Conservation (phyloP, 495 filamentous ascomycete species). For the Platismatia glauca region DNA sequence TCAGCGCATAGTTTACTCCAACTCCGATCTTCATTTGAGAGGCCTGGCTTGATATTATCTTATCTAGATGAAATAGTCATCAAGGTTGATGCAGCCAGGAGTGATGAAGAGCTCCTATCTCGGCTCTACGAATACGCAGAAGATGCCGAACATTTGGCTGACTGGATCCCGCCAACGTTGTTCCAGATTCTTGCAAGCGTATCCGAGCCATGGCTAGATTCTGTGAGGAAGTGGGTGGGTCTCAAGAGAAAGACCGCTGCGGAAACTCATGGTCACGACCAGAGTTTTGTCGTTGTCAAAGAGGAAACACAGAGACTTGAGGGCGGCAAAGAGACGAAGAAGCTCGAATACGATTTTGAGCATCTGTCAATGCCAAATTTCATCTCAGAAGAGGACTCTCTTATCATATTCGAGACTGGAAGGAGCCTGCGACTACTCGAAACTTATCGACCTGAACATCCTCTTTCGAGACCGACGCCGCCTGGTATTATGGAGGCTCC, state of each 20-base stretch:
- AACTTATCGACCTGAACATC: conserved; percentile 66
- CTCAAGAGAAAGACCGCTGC: conserved; percentile 48
- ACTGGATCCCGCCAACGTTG: conserved; percentile 52
- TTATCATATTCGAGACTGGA: conserved; percentile 66
- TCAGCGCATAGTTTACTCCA: conserved; percentile 51
- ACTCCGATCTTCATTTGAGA: conserved; percentile 55
- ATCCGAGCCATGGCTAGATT: conserved; percentile 58
- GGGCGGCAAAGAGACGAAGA: conserved; percentile 40
- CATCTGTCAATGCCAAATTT: conserved; percentile 56
- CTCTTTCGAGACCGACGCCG: conserved; percentile 47
- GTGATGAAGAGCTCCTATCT: conserved; percentile 64
- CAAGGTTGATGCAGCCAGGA: conserved; percentile 41
- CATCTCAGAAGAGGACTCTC: conserved; percentile 53
- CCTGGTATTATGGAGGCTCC: conserved; percentile 43
- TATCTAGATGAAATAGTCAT: conserved; percentile 52
- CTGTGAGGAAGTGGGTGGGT: conserved; percentile 70
- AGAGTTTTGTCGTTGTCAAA: conserved; percentile 53
- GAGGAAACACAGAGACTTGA: conserved; percentile 48
- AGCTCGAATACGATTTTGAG: conserved; percentile 51
- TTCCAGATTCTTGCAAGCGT: conserved; percentile 57
- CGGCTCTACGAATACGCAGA: conserved; percentile 55
- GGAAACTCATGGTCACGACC: conserved; percentile 33
- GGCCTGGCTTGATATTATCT: conserved; percentile 52
- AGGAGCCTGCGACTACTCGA: conserved; percentile 66
- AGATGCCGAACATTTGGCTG: conserved; percentile 51